phyloP scores from a whole-genome alignment of 768 basidiomycete genomes.

The Psilocybe sp. region DNA sequence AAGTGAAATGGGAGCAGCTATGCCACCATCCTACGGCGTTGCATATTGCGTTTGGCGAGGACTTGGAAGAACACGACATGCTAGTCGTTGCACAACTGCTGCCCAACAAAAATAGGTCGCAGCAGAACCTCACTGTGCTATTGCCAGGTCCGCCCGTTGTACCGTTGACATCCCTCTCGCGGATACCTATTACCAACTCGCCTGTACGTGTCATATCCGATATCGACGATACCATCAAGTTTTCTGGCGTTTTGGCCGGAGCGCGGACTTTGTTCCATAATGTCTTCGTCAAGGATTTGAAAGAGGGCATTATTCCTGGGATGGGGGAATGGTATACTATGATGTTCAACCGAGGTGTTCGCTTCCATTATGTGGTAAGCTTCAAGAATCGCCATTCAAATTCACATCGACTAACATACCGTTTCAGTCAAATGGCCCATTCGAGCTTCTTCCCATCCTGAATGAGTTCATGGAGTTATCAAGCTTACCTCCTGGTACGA shows the following conservation, averaged over 20 bases:
- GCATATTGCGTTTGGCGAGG: slow-evolving; percentile 56
- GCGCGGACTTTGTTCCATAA: slow-evolving; percentile 84
- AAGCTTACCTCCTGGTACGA: slow-evolving; percentile 59
- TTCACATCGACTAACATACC: not conserved
- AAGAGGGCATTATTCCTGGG: slow-evolving; percentile 76
- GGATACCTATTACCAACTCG: slow-evolving; percentile 55
- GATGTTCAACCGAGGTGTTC: slow-evolving; percentile 69
- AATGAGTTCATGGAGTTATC: slow-evolving; percentile 72
- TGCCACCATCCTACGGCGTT: slow-evolving; percentile 56
- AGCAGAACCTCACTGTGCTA: slow-evolving; percentile 6
- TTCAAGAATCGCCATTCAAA: not conserved
- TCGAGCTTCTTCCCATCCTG: slow-evolving; percentile 77
- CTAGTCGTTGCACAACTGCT: slow-evolving; percentile 53
- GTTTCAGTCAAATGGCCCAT: slow-evolving; percentile 81
- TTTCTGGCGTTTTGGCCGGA: slow-evolving; percentile 74
- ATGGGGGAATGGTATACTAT: slow-evolving; percentile 77
- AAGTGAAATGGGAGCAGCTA: slow-evolving; percentile 67
- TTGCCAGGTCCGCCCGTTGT: not conserved
- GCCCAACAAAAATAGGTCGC: slow-evolving; percentile 12
- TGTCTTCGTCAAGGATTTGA: slow-evolving; percentile 84
- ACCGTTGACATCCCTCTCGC: slow-evolving; percentile 26
- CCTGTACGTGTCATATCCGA: slow-evolving; percentile 85
- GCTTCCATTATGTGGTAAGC: slow-evolving; percentile 89
- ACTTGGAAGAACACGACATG: slow-evolving; percentile 50
- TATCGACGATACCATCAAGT: slow-evolving; percentile 91